Conservation (phyloP, 1,139 yeast genomes). For the Magnusiomyces sp. region DNA sequence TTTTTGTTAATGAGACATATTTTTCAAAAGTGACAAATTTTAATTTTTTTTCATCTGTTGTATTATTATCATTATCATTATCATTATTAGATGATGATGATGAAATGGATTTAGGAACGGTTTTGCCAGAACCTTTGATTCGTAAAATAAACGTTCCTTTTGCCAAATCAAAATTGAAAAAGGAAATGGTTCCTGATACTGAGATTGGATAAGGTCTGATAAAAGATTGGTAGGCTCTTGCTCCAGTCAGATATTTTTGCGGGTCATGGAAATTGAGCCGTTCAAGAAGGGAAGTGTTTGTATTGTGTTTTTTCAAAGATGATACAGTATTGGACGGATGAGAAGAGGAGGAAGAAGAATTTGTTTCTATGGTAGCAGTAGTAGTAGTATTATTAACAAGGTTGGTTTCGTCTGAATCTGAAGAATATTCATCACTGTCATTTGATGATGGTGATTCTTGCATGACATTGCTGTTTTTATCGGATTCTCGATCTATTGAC, state of each 20-base stretch:
- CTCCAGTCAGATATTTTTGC: conserved; percentile 18
- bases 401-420: conserved; percentile 8
- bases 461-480: too few relatives aligned
- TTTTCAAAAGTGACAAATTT: too few relatives aligned
- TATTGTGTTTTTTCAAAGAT: background rate
- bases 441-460: too few relatives aligned
- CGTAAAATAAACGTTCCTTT: conserved; percentile 24
- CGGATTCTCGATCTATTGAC: too few relatives aligned
- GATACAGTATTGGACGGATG: background rate
- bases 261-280: conserved; percentile 12
- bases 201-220: conserved; percentile 32
- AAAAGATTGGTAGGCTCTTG: conserved; percentile 32
- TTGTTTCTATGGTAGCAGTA: background rate
- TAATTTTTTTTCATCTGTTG: too few relatives aligned
- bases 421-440: conserved; percentile 2
- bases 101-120: too few relatives aligned
- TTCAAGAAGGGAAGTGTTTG: conserved; percentile 2
- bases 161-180: conserved; percentile 26
- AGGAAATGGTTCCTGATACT: conserved; percentile 25
- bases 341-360: too few relatives aligned
- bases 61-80: background rate
- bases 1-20: too few relatives aligned
- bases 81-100: too few relatives aligned
- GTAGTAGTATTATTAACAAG: background rate
- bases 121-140: conserved; percentile 16